phyloP scores from a whole-genome alignment of 139 green algal genomes.

The Haematococcus sp. region DNA sequence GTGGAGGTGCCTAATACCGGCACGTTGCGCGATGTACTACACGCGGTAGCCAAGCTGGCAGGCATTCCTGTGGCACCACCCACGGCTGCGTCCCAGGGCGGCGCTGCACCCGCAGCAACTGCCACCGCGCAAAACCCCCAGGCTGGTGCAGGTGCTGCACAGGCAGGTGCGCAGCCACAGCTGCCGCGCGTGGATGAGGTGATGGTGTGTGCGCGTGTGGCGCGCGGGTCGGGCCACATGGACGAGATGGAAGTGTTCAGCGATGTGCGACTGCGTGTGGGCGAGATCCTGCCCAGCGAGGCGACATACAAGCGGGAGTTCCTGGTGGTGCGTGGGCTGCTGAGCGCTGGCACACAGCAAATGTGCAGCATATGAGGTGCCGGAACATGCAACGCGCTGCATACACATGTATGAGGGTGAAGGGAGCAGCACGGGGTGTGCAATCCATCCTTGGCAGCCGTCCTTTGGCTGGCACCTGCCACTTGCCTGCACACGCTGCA shows the following conservation, averaged over 20 bases:
- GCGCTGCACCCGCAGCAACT: not conserved
- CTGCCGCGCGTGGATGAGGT: slow-evolving; percentile 1
- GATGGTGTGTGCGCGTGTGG: slow-evolving; percentile 5
- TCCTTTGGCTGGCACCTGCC: no score
- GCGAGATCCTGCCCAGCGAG: slow-evolving; percentile 15
- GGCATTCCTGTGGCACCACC: not conserved
- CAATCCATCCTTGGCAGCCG: no score
- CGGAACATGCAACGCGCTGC: no score
- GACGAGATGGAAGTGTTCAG: slow-evolving; percentile 23
- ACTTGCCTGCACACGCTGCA: no score
- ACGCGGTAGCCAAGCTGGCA: slow-evolving; percentile 28
- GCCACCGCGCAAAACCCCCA: not conserved
- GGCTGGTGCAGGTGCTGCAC: not conserved
- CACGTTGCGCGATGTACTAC: slow-evolving; percentile 47
- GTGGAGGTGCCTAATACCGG: slow-evolving; percentile 44
- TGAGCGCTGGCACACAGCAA: no score
- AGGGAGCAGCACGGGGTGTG: no score
- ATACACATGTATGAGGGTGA: no score
- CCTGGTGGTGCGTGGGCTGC: slow-evolving; percentile 1
- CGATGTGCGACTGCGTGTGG: slow-evolving; percentile 12
- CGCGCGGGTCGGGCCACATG: not conserved
- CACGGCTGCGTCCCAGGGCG: not conserved
- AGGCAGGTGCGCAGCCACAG: not conserved
- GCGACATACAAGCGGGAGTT: slow-evolving; percentile 8
- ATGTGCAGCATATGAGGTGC: no score